Conservation (phyloP, 2,329 filamentous ascomycete species). For the Penicillium freii region DNA sequence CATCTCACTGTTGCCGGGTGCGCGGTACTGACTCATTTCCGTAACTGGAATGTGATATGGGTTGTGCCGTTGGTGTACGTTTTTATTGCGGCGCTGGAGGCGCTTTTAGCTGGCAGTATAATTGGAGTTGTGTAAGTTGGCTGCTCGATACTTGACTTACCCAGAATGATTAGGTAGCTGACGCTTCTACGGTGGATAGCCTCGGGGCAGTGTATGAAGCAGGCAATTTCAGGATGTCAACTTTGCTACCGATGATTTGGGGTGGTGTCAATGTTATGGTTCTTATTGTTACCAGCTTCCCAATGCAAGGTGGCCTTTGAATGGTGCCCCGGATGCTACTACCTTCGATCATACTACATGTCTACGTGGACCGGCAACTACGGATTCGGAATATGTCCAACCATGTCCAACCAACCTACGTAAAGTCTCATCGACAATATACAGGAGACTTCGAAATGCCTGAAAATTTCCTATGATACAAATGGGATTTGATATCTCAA, state of each 20-base stretch:
- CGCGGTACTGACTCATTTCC: conserved; percentile 68
- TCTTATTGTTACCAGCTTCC: conserved; percentile 82
- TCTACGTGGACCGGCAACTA: background rate
- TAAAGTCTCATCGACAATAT: background rate
- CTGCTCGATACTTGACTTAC: too few species aligned
- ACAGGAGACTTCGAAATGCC: conserved; percentile 1
- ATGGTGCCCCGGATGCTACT: background rate
- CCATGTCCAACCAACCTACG: background rate
- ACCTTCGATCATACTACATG: background rate
- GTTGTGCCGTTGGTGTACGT: conserved; percentile 69
- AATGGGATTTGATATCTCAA: conserved; percentile 11
- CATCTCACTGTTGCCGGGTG: conserved; percentile 70
- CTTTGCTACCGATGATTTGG: conserved; percentile 91
- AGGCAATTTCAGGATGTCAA: conserved; percentile 86
- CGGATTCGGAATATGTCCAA: background rate
- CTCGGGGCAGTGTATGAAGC: conserved; percentile 76
- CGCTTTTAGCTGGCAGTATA: conserved; percentile 74
- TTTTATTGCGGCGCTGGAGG: conserved; percentile 71
- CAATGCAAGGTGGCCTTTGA: conserved; percentile 85
- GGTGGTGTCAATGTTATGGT: conserved; percentile 78
- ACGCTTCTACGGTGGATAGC: conserved; percentile 43
- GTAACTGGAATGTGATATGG: conserved; percentile 57
- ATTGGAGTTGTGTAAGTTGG: conserved; percentile 71
- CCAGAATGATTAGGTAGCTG: background rate
- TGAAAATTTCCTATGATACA: conserved; percentile 19